These are phyloP conservation scores for Anaeramoeba ignava DNA, from an alignment of 78 protist species.

Conservation along the genomic window DNA sequence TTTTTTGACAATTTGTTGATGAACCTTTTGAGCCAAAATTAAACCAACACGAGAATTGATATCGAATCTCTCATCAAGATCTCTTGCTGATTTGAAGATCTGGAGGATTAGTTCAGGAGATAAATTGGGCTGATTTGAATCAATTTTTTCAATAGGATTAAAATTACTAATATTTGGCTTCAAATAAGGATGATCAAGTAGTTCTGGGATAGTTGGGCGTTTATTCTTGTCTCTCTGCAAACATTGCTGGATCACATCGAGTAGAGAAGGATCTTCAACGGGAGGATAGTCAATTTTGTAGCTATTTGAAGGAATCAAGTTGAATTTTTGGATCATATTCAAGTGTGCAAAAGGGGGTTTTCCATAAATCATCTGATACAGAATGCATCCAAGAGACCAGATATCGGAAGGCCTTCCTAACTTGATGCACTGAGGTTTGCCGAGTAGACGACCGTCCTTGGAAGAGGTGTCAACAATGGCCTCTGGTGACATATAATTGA, in stretches of 20 bases:
- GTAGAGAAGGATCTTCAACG: constrained; percentile 17
- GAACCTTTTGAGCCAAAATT: too few relatives aligned
- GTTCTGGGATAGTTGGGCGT: constrained; percentile 44
- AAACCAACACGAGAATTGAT: too few relatives aligned
- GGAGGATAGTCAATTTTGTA: constrained; percentile 28
- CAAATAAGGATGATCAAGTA: constrained; percentile 57
- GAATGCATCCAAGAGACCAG: constrained; percentile 13
- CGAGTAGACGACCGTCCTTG: not conserved
- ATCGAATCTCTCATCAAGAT: too few relatives aligned
- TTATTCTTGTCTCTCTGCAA: constrained; percentile 36
- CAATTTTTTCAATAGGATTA: too few relatives aligned
- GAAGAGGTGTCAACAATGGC: constrained; percentile 36
- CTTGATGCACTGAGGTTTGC: constrained; percentile 5
- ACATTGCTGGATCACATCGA: constrained; percentile 47
- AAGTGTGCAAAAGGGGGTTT: not conserved
- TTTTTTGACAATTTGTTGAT: too few relatives aligned
- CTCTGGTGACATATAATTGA: constrained; percentile 94
- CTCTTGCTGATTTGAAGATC: too few relatives aligned
- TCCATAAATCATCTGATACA: constrained; percentile 1
- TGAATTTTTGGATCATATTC: constrained; percentile 23
- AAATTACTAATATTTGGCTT: too few relatives aligned
- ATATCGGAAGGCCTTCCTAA: constrained; percentile 6
- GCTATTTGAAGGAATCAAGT: constrained; percentile 37
- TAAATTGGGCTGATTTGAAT: too few relatives aligned
- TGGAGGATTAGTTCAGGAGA: too few relatives aligned